Base-by-base conservation (phyloP, 1,284 basidiomycete genomes). In the Gymnopus androsaceus region DNA sequence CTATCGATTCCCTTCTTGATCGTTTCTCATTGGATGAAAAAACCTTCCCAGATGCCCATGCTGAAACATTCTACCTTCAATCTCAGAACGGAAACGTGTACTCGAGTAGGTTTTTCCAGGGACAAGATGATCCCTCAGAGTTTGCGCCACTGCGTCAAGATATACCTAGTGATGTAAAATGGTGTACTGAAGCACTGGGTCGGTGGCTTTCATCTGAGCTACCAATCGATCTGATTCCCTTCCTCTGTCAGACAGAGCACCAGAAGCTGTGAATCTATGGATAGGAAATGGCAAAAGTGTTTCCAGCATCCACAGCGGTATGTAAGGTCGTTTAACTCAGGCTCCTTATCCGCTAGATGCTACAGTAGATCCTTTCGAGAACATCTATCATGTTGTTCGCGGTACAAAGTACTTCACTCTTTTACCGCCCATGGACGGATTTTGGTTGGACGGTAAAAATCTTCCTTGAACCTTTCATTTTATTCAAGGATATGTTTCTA, bases 241-340 rank as follows among this genome's bases (percentile, higher is more conserved):
- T 23, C 25, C 28, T 23, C 27, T 27, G 3, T n/a, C 57, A 91
- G 91, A 80, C 37, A 75, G 72, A 57, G 67, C 74, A 21, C 92
- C 94, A 0, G 94, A 96, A 63, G 94, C 92, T 3, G 92, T 94
- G 0, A 96, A 96, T 67, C 67, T 95, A 19, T 96, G 94, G 94
- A 90, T 96, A 47, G 94, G 94, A 8, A 81, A 90, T 62, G 76
- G 78, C 49, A 72, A 75, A 59, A 94, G 91, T 65, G 76, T 85
- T 6, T 95, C 94, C 0, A 92, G 88, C 54, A 81, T 95, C 45
- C 94, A 97, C 67, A 90, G 84, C 65, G 93, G 92, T 91, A 63
- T 48, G 19, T 3, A 21, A 47, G 45, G 14, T 12, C 27, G 2
- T 15, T 15, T 28, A 17, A 12, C n/a, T 15, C n/a, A n/a, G n/a